Percentiles rank a stretch among this genome's conserved stretches.
These are phyloP conservation scores for Coriaria nepalensis DNA, from an alignment of 306 rosid genomes.

Conservation along the genomic window DNA sequence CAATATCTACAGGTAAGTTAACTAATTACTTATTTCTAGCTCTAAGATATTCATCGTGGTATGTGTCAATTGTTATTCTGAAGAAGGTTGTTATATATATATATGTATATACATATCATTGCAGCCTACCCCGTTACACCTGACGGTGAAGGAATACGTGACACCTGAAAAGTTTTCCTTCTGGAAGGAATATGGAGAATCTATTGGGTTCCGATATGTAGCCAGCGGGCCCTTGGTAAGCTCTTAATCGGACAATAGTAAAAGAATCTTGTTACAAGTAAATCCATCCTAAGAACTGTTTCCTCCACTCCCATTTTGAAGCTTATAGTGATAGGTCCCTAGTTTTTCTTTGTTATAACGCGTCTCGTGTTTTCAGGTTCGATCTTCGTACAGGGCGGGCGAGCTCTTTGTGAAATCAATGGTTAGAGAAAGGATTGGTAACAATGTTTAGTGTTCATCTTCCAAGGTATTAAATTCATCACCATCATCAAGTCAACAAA, in stretches of 20 bases:
- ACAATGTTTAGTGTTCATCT: conserved; percentile 3
- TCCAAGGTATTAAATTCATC: too few species aligned
- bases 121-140: conserved; percentile 94
- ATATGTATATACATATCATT: conserved; percentile 9
- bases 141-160: conserved; percentile 85
- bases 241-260: conserved; percentile 12
- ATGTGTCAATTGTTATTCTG: neutral
- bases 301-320: too few species aligned
- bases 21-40: neutral
- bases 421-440: conserved; percentile 39
- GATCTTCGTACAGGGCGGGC: conserved; percentile 92
- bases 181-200: conserved; percentile 94
- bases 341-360: neutral
- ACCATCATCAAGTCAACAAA: too few species aligned
- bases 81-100: neutral
- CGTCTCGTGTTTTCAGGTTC: conserved; percentile 38
- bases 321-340: too few species aligned
- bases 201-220: conserved; percentile 85
- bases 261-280: too few species aligned
- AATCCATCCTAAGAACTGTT: too few species aligned
- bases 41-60: neutral
- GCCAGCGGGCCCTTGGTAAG: conserved; percentile 95
- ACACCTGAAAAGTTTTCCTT: conserved; percentile 74
- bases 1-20: conserved; percentile 84
- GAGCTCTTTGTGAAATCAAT: conserved; percentile 88